These are phyloP conservation scores for Kwoniella sp. DNA, from an alignment of 768 basidiomycete species.

Conservation along the genomic window DNA sequence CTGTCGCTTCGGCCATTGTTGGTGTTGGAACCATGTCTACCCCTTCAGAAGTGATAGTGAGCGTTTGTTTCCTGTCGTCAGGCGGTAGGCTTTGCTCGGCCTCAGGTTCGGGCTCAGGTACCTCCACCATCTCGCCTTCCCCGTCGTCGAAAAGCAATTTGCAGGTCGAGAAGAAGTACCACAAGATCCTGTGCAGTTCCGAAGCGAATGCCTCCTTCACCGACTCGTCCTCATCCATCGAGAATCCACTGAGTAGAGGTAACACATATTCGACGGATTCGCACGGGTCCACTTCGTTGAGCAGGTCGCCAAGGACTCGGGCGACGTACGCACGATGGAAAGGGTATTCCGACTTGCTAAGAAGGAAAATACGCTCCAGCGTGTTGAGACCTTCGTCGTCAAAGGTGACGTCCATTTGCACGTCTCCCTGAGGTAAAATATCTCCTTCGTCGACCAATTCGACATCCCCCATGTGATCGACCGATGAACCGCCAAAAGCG, in stretches of 20 bases:
- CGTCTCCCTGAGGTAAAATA: slow-evolving; percentile 39
- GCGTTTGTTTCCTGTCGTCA: slow-evolving; percentile 8
- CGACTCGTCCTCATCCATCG: slow-evolving; percentile 82
- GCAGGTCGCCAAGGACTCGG: slow-evolving; percentile 75
- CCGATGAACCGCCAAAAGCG: slow-evolving; percentile 1
- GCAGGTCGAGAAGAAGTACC: slow-evolving; percentile 86
- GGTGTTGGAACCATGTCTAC: slow-evolving; percentile 43
- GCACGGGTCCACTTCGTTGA: slow-evolving; percentile 72
- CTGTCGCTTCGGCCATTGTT: slow-evolving; percentile 32
- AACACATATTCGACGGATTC: slow-evolving; percentile 93
- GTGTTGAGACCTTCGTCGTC: slow-evolving; percentile 81
- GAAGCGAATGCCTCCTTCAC: slow-evolving; percentile 86
- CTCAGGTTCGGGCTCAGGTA: slow-evolving; percentile 6
- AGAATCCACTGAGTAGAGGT: slow-evolving; percentile 81
- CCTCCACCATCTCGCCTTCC: slow-evolving; percentile 19
- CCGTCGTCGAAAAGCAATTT: slow-evolving; percentile 65
- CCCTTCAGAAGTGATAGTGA: slow-evolving; percentile 49
- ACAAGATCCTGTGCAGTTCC: slow-evolving; percentile 77
- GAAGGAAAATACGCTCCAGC: slow-evolving; percentile 89
- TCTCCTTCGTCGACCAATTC: slow-evolving; percentile 46
- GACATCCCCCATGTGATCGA: slow-evolving; percentile 29
- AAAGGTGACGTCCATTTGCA: slow-evolving; percentile 58
- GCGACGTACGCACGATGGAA: slow-evolving; percentile 78
- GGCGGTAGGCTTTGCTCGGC: not conserved
- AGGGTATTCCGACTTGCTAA: slow-evolving; percentile 72